These are phyloP conservation scores for Filosporella fistucella DNA, from an alignment of 495 filamentous ascomycete species.

Conservation along the genomic window DNA sequence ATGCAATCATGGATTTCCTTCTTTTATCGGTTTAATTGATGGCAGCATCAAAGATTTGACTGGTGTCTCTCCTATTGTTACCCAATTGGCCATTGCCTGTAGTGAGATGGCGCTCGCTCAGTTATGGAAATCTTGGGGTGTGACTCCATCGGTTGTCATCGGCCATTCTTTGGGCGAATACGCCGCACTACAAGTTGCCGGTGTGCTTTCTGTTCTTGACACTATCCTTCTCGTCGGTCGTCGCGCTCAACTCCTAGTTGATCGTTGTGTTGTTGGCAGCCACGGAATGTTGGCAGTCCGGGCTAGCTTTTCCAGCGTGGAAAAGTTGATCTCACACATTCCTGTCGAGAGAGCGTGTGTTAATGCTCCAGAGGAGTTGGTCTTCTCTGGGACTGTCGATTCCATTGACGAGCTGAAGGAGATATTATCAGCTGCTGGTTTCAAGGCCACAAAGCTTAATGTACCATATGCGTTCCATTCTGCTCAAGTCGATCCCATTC, in stretches of 20 bases:
- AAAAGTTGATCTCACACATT: conserved; percentile 29
- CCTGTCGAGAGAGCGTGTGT: conserved; percentile 50
- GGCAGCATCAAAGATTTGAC: conserved; percentile 50
- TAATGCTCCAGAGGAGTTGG: conserved; percentile 56
- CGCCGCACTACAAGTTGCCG: conserved; percentile 79
- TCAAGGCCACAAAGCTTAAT: conserved; percentile 63
- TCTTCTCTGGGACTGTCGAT: conserved; percentile 46
- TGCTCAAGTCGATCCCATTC: conserved; percentile 69
- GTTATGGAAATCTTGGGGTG: conserved; percentile 75
- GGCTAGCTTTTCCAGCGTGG: conserved; percentile 34
- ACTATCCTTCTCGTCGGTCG: conserved; percentile 76
- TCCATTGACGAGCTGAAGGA: conserved; percentile 55
- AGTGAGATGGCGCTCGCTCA: conserved; percentile 81
- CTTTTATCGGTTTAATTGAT: conserved; percentile 62
- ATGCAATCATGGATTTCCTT: conserved; percentile 65
- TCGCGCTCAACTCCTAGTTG: conserved; percentile 69
- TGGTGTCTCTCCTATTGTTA: conserved; percentile 66
- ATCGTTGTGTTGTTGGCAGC: conserved; percentile 64
- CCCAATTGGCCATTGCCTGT: conserved; percentile 72
- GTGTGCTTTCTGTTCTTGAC: conserved; percentile 72
- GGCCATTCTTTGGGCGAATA: conserved; percentile 91
- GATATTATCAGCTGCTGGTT: conserved; percentile 48
- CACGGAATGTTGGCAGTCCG: conserved; percentile 65
- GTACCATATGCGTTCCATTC: conserved; percentile 82
- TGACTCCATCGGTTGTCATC: conserved; percentile 70